Conservation (phyloP, 1,284 basidiomycete genomes). For the Ceratobasidium sp. region DNA sequence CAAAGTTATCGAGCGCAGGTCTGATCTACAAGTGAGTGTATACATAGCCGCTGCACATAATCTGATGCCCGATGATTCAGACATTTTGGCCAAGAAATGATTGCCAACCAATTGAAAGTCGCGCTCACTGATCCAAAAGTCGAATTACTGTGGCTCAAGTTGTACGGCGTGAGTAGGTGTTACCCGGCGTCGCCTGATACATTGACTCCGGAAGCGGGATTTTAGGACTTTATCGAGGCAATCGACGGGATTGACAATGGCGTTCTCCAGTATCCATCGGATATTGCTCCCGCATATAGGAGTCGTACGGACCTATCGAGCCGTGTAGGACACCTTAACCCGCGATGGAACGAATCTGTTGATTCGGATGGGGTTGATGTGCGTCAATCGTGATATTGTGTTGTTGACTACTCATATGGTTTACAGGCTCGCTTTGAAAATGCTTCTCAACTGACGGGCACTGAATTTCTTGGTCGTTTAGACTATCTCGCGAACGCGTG, state of each 20-base stretch:
- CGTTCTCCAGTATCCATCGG: constrained; percentile 74
- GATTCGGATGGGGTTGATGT: constrained; percentile 74
- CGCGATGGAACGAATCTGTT: constrained; percentile 84
- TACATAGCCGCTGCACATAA: not conserved
- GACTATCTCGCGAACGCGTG: constrained; percentile 88
- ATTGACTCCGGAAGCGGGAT: not conserved
- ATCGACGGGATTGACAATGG: constrained; percentile 97
- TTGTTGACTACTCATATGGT: constrained; percentile 25
- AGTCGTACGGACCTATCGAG: constrained; percentile 81
- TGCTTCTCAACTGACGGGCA: constrained; percentile 84
- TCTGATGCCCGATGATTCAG: constrained; percentile 54
- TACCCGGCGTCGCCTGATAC: not conserved
- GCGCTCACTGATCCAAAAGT: constrained; percentile 66
- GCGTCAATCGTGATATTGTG: constrained; percentile 46
- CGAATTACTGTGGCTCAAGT: constrained; percentile 80
- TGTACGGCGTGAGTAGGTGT: constrained; percentile 69
- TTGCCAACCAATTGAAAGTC: constrained; percentile 68
- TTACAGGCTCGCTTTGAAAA: constrained; percentile 79
- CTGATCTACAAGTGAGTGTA: constrained; percentile 84
- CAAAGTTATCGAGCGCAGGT: constrained; percentile 93
- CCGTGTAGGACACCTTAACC: constrained; percentile 83
- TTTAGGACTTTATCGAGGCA: constrained; percentile 88
- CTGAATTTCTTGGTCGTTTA: constrained; percentile 83
- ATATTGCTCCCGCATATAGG: constrained; percentile 70
- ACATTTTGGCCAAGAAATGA: constrained; percentile 92